A percentile compares a stretch with the other conserved stretches of the same genome.
phyloP scores from a whole-genome alignment of 2,329 filamentous ascomycete species.

The Fusarium chaquense region DNA sequence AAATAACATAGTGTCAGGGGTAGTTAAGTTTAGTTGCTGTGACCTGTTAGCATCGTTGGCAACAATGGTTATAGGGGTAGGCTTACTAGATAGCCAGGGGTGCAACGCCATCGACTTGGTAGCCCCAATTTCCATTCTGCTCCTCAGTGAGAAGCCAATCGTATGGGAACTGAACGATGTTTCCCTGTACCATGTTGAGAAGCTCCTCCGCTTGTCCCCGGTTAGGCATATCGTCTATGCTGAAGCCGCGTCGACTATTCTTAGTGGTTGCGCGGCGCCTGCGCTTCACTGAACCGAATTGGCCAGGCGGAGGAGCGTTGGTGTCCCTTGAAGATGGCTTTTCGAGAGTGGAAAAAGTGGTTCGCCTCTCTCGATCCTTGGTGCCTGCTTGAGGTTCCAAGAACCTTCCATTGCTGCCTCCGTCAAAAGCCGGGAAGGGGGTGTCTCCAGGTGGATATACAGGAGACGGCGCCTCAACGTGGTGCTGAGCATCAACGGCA shows the following conservation, averaged over 20 bases:
- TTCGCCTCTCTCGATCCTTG: slow-evolving; percentile 61
- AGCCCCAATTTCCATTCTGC: slow-evolving; percentile 94
- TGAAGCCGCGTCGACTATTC: slow-evolving; percentile 72
- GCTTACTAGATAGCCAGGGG: slow-evolving; percentile 97
- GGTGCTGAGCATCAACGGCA: slow-evolving; percentile 37
- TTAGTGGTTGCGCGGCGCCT: slow-evolving; percentile 78
- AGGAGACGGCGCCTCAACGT: slow-evolving; percentile 56
- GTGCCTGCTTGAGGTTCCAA: slow-evolving; percentile 53
- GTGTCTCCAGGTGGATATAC: slow-evolving; percentile 58
- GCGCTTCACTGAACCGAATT: slow-evolving; percentile 66
- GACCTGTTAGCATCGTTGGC: slow-evolving; percentile 45
- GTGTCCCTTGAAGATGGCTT: slow-evolving; percentile 58
- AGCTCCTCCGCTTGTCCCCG: slow-evolving; percentile 84
- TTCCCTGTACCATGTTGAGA: slow-evolving; percentile 84
- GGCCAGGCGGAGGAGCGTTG: slow-evolving; percentile 50
- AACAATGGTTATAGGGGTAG: not conserved
- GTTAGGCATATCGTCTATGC: slow-evolving; percentile 80
- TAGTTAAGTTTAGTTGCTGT: slow-evolving; percentile 50
- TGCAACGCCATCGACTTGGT: slow-evolving; percentile 94
- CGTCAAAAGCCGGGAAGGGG: slow-evolving; percentile 63
- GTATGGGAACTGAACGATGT: slow-evolving; percentile 92
- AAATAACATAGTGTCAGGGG: slow-evolving; percentile 19
- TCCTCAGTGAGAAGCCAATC: slow-evolving; percentile 96
- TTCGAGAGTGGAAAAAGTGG: slow-evolving; percentile 68
- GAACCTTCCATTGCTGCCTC: slow-evolving; percentile 47